Evolutionary conservation across 345 rosid species (phyloP).

Genomic region (Arabis hirsuta): DNA sequence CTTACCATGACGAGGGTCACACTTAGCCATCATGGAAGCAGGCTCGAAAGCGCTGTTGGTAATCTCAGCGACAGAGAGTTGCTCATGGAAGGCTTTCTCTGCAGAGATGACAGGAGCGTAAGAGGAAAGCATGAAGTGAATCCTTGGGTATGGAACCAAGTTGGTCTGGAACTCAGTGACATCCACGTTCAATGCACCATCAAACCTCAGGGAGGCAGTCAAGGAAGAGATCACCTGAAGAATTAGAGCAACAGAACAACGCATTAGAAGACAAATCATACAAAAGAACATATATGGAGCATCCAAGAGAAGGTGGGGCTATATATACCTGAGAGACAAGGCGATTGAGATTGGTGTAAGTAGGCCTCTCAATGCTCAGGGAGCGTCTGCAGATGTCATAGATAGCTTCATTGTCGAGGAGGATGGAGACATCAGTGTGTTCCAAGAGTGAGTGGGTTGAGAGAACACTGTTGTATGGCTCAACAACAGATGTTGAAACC

Average conservation of each 20-base stretch:
- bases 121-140: constrained; percentile 62
- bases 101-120: constrained; percentile 59
- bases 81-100: constrained; percentile 54
- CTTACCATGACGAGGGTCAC: constrained; percentile 60
- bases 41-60: constrained; percentile 57
- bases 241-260: not conserved
- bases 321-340: constrained; percentile 51
- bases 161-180: constrained; percentile 61
- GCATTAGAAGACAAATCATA: not conserved
- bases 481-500: constrained; percentile 59
- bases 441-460: constrained; percentile 56
- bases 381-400: constrained; percentile 56
- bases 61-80: constrained; percentile 58
- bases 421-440: constrained; percentile 52
- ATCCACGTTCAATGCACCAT: constrained; percentile 59
- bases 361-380: constrained; percentile 55
- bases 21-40: constrained; percentile 57
- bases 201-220: constrained; percentile 55
- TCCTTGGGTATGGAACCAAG: constrained; percentile 57
- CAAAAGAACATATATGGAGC: not conserved
- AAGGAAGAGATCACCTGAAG: constrained; percentile 53
- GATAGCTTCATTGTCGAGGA: constrained; percentile 51
- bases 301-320: not conserved
- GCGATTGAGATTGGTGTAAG: constrained; percentile 55
- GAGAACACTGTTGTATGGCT: constrained; percentile 57